phyloP scores from a whole-genome alignment of 305 asterid genomes.

The Lippia alba region DNA sequence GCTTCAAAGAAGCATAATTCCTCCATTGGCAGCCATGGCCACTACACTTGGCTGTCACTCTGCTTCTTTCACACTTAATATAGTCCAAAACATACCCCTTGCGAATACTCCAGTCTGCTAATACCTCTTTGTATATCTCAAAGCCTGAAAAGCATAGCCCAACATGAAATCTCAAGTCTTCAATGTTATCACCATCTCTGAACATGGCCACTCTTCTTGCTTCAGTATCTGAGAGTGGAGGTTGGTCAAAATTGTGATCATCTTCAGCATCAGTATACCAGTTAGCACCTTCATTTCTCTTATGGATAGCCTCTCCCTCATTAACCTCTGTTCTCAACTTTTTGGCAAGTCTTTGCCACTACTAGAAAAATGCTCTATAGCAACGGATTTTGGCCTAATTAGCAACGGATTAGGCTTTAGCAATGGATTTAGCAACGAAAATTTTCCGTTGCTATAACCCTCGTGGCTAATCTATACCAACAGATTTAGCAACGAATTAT shows the following conservation, averaged over 20 bases:
- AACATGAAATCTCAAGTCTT: background rate
- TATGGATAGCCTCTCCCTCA: too few species aligned
- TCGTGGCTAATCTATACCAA: too few species aligned
- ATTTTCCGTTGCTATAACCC: too few species aligned
- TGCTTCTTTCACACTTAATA: background rate
- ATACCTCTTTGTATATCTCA: background rate
- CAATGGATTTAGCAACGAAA: too few species aligned
- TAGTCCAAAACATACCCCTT: background rate
- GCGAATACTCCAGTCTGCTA: background rate
- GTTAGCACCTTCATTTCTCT: too few species aligned
- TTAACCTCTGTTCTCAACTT: too few species aligned
- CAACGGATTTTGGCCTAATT: too few species aligned
- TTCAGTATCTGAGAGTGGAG: background rate
- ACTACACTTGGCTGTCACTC: background rate
- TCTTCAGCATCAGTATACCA: background rate
- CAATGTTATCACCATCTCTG: background rate
- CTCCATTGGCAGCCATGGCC: background rate
- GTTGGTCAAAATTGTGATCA: background rate
- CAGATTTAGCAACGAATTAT: too few species aligned
- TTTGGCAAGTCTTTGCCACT: too few species aligned
- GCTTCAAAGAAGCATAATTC: background rate
- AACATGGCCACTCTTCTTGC: background rate
- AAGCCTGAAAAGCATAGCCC: background rate
- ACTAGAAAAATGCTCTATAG: too few species aligned
- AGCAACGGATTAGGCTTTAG: too few species aligned